Percentiles rank a stretch among this genome's conserved stretches.
Conservation (phyloP, 192 early-diverging fungal species). For the Backusella circina region DNA sequence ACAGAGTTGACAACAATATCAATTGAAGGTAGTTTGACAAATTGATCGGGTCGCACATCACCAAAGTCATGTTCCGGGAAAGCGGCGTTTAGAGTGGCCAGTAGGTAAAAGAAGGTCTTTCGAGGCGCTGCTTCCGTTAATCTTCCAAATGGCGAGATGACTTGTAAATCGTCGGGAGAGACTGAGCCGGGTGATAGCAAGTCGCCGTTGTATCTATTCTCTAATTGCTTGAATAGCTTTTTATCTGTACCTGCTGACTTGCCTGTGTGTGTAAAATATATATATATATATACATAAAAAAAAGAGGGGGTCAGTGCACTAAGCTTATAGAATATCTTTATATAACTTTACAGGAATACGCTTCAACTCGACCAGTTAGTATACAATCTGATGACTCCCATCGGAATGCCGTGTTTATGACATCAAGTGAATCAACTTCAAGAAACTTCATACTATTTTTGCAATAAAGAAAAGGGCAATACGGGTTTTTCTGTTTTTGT, state of each 20-base stretch:
- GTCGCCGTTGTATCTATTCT: slow-evolving; percentile 77
- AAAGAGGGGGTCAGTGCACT: background rate
- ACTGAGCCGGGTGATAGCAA: slow-evolving; percentile 54
- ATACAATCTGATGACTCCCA: slow-evolving; percentile 84
- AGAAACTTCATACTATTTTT: slow-evolving; percentile 24
- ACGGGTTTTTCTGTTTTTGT: background rate
- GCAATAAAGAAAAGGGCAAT: background rate
- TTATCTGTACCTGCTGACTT: slow-evolving; percentile 92
- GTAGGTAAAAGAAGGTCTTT: slow-evolving; percentile 90
- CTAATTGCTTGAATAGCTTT: slow-evolving; percentile 85
- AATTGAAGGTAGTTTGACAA: slow-evolving; percentile 70
- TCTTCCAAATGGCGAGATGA: slow-evolving; percentile 85
- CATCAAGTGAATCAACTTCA: slow-evolving; percentile 58
- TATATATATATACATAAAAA: too few species aligned
- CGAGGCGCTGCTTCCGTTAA: slow-evolving; percentile 80
- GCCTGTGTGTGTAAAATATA: slow-evolving; percentile 58
- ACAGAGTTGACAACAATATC: slow-evolving; percentile 77
- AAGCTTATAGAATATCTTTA: background rate
- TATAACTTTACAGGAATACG: slow-evolving; percentile 83
- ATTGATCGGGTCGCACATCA: slow-evolving; percentile 77
- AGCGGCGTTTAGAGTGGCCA: slow-evolving; percentile 92
- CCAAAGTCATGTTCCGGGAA: slow-evolving; percentile 98
- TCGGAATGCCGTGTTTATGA: slow-evolving; percentile 79
- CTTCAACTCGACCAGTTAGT: slow-evolving; percentile 83
- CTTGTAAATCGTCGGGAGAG: slow-evolving; percentile 66